Percentiles rank a stretch among this genome's conserved stretches.
phyloP scores from a whole-genome alignment of 257 asterid genomes.

The Ligustrum vulgare region DNA sequence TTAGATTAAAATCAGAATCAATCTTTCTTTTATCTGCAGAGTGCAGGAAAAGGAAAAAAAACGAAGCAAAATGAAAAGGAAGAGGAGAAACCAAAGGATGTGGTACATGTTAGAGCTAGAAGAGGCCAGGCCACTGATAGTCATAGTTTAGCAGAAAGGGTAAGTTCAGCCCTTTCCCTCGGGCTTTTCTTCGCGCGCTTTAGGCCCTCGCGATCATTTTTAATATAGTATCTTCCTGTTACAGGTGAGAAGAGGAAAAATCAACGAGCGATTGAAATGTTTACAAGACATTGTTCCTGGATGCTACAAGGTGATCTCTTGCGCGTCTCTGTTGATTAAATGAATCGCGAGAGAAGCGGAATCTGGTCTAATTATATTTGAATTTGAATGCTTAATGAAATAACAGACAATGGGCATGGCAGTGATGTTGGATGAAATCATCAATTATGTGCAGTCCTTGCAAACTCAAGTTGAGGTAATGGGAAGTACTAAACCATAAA shows the following conservation, averaged over 20 bases:
- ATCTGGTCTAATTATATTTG: not conserved
- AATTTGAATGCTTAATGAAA: conserved; percentile 14
- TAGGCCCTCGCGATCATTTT: not conserved
- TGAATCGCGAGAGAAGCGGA: not conserved
- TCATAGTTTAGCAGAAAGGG: conserved; percentile 97
- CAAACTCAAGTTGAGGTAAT: conserved; percentile 93
- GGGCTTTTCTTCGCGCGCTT: too few relatives aligned
- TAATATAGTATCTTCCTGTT: not conserved
- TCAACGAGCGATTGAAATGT: conserved; percentile 75
- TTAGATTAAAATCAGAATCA: too few relatives aligned
- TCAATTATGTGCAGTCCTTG: conserved; percentile 82
- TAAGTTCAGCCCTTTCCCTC: conserved; percentile 21
- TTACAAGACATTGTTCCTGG: conserved; percentile 95
- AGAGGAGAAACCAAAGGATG: conserved; percentile 55
- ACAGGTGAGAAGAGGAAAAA: conserved; percentile 90
- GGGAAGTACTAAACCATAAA: not conserved
- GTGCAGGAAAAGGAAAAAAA: conserved; percentile 49
- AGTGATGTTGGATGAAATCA: conserved; percentile 89
- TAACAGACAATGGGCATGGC: conserved; percentile 98
- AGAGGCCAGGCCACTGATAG: conserved; percentile 96
- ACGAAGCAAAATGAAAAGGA: conserved; percentile 35
- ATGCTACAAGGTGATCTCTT: conserved; percentile 65
- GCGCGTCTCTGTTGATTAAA: too few relatives aligned
- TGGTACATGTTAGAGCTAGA: conserved; percentile 89
- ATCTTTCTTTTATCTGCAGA: conserved; percentile 23